Evolutionary conservation across 140 eudicot species (phyloP).

Genomic region (Stevia rebaudiana): DNA sequence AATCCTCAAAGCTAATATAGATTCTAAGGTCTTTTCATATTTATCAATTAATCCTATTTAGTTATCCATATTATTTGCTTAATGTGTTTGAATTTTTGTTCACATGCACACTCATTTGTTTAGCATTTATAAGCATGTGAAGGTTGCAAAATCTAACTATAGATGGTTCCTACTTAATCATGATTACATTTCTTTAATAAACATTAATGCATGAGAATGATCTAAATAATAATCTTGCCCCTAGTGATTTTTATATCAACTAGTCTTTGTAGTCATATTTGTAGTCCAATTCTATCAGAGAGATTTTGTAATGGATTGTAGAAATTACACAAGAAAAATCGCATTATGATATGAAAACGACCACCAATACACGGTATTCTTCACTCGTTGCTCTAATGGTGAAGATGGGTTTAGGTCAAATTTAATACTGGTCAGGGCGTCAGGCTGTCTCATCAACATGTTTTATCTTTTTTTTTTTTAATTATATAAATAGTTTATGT

Average conservation of each 20-base stretch:
- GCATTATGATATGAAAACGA: no score
- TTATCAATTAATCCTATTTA: neutral
- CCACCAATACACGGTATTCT: neutral
- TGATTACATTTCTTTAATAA: neutral
- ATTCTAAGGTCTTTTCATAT: neutral
- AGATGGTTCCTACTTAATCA: neutral
- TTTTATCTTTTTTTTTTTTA: neutral
- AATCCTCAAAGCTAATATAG: neutral
- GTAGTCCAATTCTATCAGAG: neutral
- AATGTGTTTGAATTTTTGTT: neutral
- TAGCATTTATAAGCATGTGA: neutral
- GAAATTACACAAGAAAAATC: neutral
- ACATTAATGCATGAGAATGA: neutral
- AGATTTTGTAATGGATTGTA: neutral
- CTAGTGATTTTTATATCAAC: neutral
- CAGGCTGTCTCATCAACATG: neutral
- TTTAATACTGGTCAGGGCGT: neutral
- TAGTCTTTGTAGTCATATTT: neutral
- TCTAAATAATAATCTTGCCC: neutral
- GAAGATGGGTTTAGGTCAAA: neutral
- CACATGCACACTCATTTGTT: neutral
- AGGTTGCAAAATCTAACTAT: neutral
- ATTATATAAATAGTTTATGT: no score
- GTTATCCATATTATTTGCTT: neutral
- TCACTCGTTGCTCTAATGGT: neutral